Evolutionary conservation across 139 green algal genomes (phyloP), one percentile per base, ranked within the genome.

Genomic region (Mesotaenium endlicherianum): DNA sequence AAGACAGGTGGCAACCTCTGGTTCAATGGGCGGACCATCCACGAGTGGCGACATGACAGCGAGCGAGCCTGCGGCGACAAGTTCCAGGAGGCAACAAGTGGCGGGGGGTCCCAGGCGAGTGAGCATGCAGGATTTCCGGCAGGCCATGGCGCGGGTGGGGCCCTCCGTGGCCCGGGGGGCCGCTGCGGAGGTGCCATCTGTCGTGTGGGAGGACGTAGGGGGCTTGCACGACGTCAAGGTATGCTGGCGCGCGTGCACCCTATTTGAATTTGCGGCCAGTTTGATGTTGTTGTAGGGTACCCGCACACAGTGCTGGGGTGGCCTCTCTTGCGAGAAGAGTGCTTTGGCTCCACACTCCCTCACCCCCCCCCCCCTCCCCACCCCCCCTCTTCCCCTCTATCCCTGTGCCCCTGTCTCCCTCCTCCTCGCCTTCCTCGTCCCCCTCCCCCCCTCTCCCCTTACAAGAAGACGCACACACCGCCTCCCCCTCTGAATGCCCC

Each of bases 181-280:
- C 5, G 78, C 75, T 16, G 41, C 49, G 2, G 86, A 90, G 26
- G 20, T 90, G 55, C 69, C 80, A 26, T 14, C 50, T 34, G 59
- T 88, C 26, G 81, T 44, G 0, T 90, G 86, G 86, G 72, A 88
- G 3, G 86, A 88, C 58, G 81, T 90, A n/a, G 86, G 86, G 42
- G 86, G 86, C 0, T 40, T 88, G 6, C 39, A 81, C 0, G 81
- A 80, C n/a, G 81, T 88, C 34, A 90, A 90, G 86, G 81, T 87
- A 64, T 64, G 20, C 26, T 64, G 53, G 53, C 26, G 20, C 20
- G 53, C 26, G 20, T 64, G 26, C 26, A 64, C 26, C 26, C 20
- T 20, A 64, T 64, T 34, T 64, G 53, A 20, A 64, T 64, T 64
- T 64, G 53, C 26, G 40, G 34, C 40, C 14, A 31, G 14, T 31